Evolutionary conservation across 495 filamentous ascomycete genomes (phyloP), one percentile per base, ranked within the genome.

Genomic region (Aspergillus sclerotioniger): DNA sequence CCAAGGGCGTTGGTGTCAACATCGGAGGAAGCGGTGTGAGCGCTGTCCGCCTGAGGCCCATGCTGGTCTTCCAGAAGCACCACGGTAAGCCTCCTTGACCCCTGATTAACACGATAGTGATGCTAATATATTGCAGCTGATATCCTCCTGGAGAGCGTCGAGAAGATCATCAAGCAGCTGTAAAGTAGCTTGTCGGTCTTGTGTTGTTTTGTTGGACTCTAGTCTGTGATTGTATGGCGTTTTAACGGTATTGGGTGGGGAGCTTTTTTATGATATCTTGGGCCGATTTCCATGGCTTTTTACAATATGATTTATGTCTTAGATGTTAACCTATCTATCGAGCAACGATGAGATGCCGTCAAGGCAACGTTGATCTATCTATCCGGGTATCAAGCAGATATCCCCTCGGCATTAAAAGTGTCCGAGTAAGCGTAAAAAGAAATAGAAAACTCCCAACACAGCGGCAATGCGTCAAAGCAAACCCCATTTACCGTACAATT

Each of bases 1-100:
- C 74, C 65, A 79, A 98, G 87, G 76, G 67, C 45, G 77, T 90
- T 37, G 95, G 94, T 62, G 76, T 98, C 61, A 98, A 98, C 75
- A 91, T 98, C 73, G 95, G 94, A 59, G 95, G 94, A 25, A 87
- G 84, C 66, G 95, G 94, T 16, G 82, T 82, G 68, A 78, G 65
- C 43, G 92, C 94, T 29, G 88, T 98, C 31, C 79, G 94, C 62
- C 74, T 98, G 74, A 77, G 94, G 70, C 94, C 94, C 48, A 98
- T 98, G 94, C 76, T 98, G 65, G 85, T 96, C 63, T 98, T 98
- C 82, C 87, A 96, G 83, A 83, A 91, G 79, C 84, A 90, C 69
- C 94, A 98, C 78, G 94, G 87, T 72, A 80, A 83, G 82, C 45
- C 31, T 41, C 16, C 5, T 4, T 32, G 9, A 48, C 37, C 20